Conservation (phyloP, 2,329 filamentous ascomycete species). For the Tolypocladium inflatum region DNA sequence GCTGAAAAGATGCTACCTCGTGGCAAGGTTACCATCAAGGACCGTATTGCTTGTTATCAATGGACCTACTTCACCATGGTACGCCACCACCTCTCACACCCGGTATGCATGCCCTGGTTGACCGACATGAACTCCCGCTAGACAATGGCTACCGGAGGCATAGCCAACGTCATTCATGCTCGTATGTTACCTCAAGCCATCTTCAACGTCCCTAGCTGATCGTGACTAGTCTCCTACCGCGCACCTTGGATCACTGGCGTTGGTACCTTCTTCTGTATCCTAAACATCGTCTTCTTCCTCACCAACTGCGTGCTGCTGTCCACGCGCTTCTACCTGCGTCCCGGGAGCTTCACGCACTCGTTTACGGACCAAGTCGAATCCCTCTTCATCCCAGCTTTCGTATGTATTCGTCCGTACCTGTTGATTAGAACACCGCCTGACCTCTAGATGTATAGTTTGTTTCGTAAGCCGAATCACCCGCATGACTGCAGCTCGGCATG, state of each 20-base stretch:
- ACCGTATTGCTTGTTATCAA: slow-evolving; percentile 41
- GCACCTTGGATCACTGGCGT: slow-evolving; percentile 48
- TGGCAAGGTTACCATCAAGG: slow-evolving; percentile 33
- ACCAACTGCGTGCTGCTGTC: slow-evolving; percentile 55
- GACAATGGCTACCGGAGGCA: slow-evolving; percentile 44
- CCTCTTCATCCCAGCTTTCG: slow-evolving; percentile 63
- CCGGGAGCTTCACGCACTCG: slow-evolving; percentile 60
- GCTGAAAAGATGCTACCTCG: slow-evolving; percentile 12
- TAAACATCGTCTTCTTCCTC: slow-evolving; percentile 55
- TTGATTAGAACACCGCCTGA: too few relatives aligned
- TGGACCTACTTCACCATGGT: slow-evolving; percentile 71
- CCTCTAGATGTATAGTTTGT: too few relatives aligned
- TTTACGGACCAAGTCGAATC: slow-evolving; percentile 71
- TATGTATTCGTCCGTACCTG: too few relatives aligned
- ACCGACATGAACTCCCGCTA: neutral
- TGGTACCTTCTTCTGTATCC: slow-evolving; percentile 50
- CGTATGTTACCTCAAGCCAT: neutral
- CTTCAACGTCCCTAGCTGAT: neutral
- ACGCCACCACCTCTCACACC: neutral
- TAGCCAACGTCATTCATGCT: slow-evolving; percentile 43
- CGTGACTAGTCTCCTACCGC: neutral
- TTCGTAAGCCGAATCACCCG: too few relatives aligned
- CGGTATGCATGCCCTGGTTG: neutral
- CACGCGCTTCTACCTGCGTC: slow-evolving; percentile 59
- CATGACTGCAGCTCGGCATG: too few relatives aligned